Base-by-base conservation (phyloP, 2,329 filamentous ascomycete genomes). In the Rutstroemia sydowiana region DNA sequence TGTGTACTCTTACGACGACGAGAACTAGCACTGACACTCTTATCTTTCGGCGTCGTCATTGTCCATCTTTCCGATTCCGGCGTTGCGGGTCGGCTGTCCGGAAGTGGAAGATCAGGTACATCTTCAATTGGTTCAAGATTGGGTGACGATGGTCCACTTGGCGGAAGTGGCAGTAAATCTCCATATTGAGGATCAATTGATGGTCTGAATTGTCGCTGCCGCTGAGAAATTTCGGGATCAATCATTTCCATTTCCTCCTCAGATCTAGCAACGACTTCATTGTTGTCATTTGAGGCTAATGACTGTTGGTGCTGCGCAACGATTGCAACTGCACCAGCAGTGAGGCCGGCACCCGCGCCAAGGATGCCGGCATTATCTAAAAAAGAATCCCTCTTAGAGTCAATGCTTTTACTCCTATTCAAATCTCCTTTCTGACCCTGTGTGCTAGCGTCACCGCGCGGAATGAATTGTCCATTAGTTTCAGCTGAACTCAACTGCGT, bases 311-410 rank as follows among this genome's bases (percentile, higher is more conserved):
- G 62, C 59, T 65, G 64, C 61, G 63, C 61, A 63, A 60, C 58
- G 60, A 63, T 60, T 56, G 64, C 63, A 57, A 58, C 57, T 57
- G 69, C 73, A 66, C 71, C 73, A 69, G 74, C 73, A 71, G 72
- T 74, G 69, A 77, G 66, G 77, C 81, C 81, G 79, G 72, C 81
- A 84, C 80, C 79, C 74, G 76, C 78, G 80, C 80, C 80, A 79
- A 77, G 73, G 76, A 75, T 84, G 76, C 73, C 80, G 80, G 81
- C 78, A 75, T 78, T 80, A 84, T 70, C 81, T 84, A 84, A 83
- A 83, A 84, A 84, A 84, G 79, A 79, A 71, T 75, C 68, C 67
- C 71, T 70, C 48, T 64, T 63, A 16, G 59, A 59, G 45, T 56
- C 61, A 53, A 56, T 59, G n/a, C 59, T 61, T 44, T 57, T 54